Conservation (phyloP, 768 basidiomycete genomes). For the Trametes sanguinea region DNA sequence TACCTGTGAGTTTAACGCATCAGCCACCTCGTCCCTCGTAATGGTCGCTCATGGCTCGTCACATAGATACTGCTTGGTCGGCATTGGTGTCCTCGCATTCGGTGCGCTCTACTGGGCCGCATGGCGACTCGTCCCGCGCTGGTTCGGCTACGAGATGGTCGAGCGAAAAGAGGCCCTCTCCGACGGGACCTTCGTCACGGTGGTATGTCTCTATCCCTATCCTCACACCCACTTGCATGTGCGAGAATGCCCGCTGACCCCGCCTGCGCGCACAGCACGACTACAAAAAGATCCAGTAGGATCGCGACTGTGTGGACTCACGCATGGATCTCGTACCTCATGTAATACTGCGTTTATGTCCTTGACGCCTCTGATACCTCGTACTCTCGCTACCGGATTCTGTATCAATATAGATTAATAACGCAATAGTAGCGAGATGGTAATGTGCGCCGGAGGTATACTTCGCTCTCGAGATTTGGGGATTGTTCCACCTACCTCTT, state of each 20-base stretch:
- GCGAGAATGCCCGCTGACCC: background rate
- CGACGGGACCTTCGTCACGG: conserved; percentile 55
- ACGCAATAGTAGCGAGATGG: background rate
- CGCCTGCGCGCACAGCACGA: background rate
- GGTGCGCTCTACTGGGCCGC: conserved; percentile 47
- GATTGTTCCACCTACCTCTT: no score
- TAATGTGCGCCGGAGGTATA: no score
- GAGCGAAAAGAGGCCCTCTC: conserved; percentile 47
- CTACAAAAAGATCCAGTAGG: conserved; percentile 8
- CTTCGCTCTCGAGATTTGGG: no score
- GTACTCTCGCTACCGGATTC: background rate
- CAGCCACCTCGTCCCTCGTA: background rate
- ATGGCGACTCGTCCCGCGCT: conserved; percentile 51
- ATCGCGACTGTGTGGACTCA: background rate
- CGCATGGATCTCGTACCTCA: background rate
- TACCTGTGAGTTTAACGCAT: conserved; percentile 11
- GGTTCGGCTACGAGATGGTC: conserved; percentile 49
- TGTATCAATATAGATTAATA: background rate
- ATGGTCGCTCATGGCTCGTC: background rate
- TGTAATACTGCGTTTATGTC: background rate
- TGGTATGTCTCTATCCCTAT: conserved; percentile 33
- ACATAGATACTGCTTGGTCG: conserved; percentile 30
- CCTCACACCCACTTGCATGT: background rate
- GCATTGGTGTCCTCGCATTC: conserved; percentile 25
- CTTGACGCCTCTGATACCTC: background rate